Evolutionary conservation across 306 rosid species (phyloP).

Genomic region (Ochetophila trinervis): DNA sequence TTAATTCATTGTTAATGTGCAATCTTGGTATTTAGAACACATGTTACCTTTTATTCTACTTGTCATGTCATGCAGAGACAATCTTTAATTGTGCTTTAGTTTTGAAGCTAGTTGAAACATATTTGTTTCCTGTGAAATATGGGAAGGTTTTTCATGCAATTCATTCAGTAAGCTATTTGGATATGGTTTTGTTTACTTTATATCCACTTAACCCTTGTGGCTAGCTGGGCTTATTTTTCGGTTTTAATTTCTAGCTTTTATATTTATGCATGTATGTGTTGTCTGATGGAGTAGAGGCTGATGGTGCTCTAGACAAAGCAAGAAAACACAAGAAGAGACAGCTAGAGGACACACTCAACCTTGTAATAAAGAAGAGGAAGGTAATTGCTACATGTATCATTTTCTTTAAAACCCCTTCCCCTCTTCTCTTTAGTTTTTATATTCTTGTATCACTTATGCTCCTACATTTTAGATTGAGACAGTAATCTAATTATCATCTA

Average conservation of each 20-base stretch:
- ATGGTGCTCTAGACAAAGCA: slow-evolving; percentile 98
- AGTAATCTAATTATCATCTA: neutral
- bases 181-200: neutral
- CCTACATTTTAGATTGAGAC: neutral
- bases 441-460: slow-evolving; percentile 1
- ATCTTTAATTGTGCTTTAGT: neutral
- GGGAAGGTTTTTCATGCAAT: too few species aligned
- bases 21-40: neutral
- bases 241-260: slow-evolving; percentile 1
- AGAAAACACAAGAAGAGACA: slow-evolving; percentile 99
- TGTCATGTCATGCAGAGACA: neutral
- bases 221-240: neutral
- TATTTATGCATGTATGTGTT: slow-evolving; percentile 19
- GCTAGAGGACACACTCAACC: slow-evolving; percentile 86
- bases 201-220: neutral
- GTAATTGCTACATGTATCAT: slow-evolving; percentile 35
- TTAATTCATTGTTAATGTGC: neutral
- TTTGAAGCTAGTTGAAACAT: neutral
- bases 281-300: slow-evolving; percentile 74
- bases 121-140: neutral
- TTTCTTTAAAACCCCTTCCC: neutral
- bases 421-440: neutral
- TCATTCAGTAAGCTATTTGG: too few species aligned
- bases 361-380: slow-evolving; percentile 89
- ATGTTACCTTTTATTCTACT: neutral